Base-by-base conservation (phyloP, 2,329 filamentous ascomycete genomes). In the Chaetothyriales sp. region DNA sequence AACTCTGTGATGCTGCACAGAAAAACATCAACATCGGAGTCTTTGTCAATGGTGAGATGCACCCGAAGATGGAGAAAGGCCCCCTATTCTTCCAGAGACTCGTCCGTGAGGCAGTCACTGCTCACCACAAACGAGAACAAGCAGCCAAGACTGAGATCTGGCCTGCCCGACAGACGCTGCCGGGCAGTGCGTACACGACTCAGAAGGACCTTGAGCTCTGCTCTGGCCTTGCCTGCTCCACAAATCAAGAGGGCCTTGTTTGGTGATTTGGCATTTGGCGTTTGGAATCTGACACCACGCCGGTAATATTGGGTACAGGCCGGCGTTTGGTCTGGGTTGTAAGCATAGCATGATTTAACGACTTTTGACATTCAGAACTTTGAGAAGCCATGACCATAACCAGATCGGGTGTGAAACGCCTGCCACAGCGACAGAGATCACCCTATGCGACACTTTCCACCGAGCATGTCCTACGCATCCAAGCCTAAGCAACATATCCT, bases 1-100 rank as follows among this genome's bases (percentile, higher is more conserved):
- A 73, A 7, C 73, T 83, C 22, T 82, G 79, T 66, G 68, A 72
- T 57, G 71, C 70, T 10, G 73, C 76, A 1, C 79, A 82, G 60
- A 71, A 69, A 62, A 82, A 83, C 62, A 69, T 82, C 57, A 76
- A 78, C 61, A 70, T 74, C 0, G 77, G 78, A 6, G 70, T 81
- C 48, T 82, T 80, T 53, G 66, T 79, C 61, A 81, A 77, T 59
- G 79, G 79, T 49, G 74, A 80, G 61, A 66, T 82, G 63, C 79
- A 83, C 61, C 78, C 79, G 0, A 67, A 69, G 47, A 72, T 75
- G 63, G 79, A 83, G 62, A 75, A 79, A 61, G 75, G 76, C 0
- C 75, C 76, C 0, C 64, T 79, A 0, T 77, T 72, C 63, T 78
- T 79, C 69, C 76, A 79, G 66, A 69, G 69, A 44, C 63, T 64